Evolutionary conservation across 2,329 filamentous ascomycete genomes (phyloP), one percentile per base, ranked within the genome.

Genomic region (Phoma sp.): DNA sequence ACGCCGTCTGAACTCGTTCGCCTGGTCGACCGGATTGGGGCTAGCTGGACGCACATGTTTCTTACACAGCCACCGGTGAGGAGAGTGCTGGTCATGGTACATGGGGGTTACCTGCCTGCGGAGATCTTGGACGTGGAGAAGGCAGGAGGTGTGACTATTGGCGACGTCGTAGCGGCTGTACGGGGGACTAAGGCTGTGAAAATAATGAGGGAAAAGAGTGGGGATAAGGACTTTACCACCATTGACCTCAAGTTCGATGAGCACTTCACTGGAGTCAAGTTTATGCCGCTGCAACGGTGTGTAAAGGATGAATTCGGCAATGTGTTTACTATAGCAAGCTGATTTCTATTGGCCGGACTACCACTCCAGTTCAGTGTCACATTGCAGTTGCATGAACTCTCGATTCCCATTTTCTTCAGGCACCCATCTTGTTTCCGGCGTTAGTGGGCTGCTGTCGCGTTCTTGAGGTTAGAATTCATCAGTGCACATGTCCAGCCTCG

Each of bases 51-150:
- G 3, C 14, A 12, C 6, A 49, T 49, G 46, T 49, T 49, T n/a
- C 36, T 49, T 9, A 49, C 46, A 7, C 46, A 49, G 37, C 46
- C 46, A 4, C 46, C 46, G 2, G 21, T 36, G 4, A 42, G 21
- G 21, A 28, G 46, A 15, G 37, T 42, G 5, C n/a, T 49, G 14
- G 6, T 42, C 30, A 14, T 15, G 7, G 37, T 49, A 1, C 29
- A 34, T n/a, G 29, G 37, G 5, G 29, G 37, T 4, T 49, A 34
- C 11, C 7, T 40, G 21, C 10, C 20, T 1, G 7, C n/a, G 5
- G 36, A 48, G 28, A 21, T 14, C 1, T 40, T 34, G n/a, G 46
- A 49, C 9, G 14, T 49, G 7, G 46, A 49, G 23, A 34, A 15
- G 7, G 37, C 33, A 3, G 29, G 18, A 11, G 37, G 46, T 1